Evolutionary conservation across 305 asterid genomes (phyloP), one percentile per base, ranked within the genome.

Genomic region (Fraxinus xanthoxyloides): DNA sequence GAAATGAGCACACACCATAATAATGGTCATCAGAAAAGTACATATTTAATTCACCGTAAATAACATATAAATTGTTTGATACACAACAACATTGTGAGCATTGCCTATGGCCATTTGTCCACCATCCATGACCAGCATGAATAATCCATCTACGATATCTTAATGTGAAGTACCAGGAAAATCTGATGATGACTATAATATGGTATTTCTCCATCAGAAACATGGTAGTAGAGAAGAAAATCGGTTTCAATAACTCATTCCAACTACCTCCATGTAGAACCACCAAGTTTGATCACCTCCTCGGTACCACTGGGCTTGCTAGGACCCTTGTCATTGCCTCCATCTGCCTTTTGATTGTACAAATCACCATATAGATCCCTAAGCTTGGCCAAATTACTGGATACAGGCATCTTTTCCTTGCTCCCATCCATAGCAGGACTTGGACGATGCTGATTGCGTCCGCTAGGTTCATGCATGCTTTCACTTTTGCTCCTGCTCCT

Each of bases 281-380:
- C 98, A 79, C 99, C 99, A 13, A 95, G 97, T 78, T 92, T 90
- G 80, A 95, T 93, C 81, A 95, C 98, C 87, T 92, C 97, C 84
- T 94, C 97, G 0, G 95, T 89, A 43, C 98, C 97, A 77, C 92
- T 75, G 54, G 89, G 85, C 83, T 88, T 81, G 61, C 56, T 85
- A 28, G 86, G 80, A 32, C 80, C 93, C 81, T 87, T 89, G 70
- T 82, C 92, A 32, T 83, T 82, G 73, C 90, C 87, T 6, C 91
- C 97, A 87, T 94, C 87, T 6, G 92, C 97, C 87, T 94, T 93
- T 56, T 89, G 89, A 80, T 28, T 86, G 87, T 87, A 84, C 76
- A 90, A 82, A 80, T 94, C 98, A 10, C 99, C 99, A 74, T 95
- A 95, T 4, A 95, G 78, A 86, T 94, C 97, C 82, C 89, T 93